Evolutionary conservation across 2,329 filamentous ascomycete genomes (phyloP).

Genomic region (Neonectria ditissima): DNA sequence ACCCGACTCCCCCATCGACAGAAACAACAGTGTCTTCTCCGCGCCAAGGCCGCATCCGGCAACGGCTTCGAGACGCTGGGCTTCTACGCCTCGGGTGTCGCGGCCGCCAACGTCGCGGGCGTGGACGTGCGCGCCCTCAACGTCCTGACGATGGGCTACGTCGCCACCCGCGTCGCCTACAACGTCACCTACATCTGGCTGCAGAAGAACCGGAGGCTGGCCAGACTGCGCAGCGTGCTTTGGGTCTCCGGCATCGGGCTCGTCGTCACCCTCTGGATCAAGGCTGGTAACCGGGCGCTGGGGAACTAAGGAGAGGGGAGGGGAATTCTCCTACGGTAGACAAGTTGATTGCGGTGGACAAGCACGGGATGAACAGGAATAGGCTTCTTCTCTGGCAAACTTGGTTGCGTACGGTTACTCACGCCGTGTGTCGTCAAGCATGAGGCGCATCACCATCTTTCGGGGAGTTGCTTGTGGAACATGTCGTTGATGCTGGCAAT

Average conservation of each 20-base stretch:
- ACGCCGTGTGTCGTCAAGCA: neutral
- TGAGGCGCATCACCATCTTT: neutral
- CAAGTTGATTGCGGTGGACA: neutral
- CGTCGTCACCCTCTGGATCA: slow-evolving; percentile 54
- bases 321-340: no score
- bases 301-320: slow-evolving; percentile 26
- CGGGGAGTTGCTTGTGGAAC: neutral
- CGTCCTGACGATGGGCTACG: slow-evolving; percentile 53
- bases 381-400: no score
- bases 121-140: slow-evolving; percentile 55
- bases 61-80: slow-evolving; percentile 61
- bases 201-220: slow-evolving; percentile 54
- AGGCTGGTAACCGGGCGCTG: slow-evolving; percentile 51
- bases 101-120: slow-evolving; percentile 60
- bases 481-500: neutral
- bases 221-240: slow-evolving; percentile 51
- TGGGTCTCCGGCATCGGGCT: slow-evolving; percentile 53
- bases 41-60: slow-evolving; percentile 61
- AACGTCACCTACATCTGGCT: slow-evolving; percentile 58
- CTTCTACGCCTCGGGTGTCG: slow-evolving; percentile 56
- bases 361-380: no score
- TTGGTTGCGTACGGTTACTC: no score
- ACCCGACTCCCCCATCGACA: slow-evolving; percentile 37
- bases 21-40: slow-evolving; percentile 66
- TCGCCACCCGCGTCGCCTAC: slow-evolving; percentile 55